A percentile compares a stretch with the other conserved stretches of the same genome.
phyloP scores from a whole-genome alignment of 495 filamentous ascomycete species.

The Corynascus novoguineensis region DNA sequence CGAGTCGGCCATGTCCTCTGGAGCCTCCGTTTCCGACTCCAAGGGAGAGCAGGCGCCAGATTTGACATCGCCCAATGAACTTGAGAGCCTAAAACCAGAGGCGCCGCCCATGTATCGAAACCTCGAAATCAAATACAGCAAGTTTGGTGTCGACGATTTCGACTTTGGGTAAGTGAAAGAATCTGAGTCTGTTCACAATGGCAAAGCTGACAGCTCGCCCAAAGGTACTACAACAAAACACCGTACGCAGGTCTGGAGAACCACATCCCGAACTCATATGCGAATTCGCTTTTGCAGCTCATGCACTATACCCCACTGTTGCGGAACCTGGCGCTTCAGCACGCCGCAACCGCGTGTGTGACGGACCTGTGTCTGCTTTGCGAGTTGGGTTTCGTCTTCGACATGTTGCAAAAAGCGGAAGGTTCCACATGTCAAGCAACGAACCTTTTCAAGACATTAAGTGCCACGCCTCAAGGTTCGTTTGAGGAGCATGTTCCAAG shows the following conservation, averaged over 20 bases:
- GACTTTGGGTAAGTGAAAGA: slow-evolving; percentile 70
- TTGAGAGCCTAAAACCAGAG: slow-evolving; percentile 60
- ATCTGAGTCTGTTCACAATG: background rate
- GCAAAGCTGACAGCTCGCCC: slow-evolving; percentile 9
- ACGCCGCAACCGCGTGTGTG: slow-evolving; percentile 77
- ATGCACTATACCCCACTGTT: slow-evolving; percentile 84
- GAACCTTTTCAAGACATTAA: slow-evolving; percentile 86
- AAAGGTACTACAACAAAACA: slow-evolving; percentile 88
- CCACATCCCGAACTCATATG: slow-evolving; percentile 92
- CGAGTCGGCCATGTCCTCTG: slow-evolving; percentile 52
- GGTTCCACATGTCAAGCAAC: slow-evolving; percentile 95
- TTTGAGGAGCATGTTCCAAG: too few species aligned
- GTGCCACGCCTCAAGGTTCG: slow-evolving; percentile 63
- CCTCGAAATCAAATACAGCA: slow-evolving; percentile 94
- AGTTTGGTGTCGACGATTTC: slow-evolving; percentile 95
- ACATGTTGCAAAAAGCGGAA: slow-evolving; percentile 95
- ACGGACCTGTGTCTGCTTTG: slow-evolving; percentile 81
- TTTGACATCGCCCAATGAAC: slow-evolving; percentile 53
- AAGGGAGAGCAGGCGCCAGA: slow-evolving; percentile 47
- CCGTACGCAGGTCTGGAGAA: slow-evolving; percentile 87
- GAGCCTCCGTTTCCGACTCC: slow-evolving; percentile 30
- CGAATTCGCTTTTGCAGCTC: slow-evolving; percentile 87
- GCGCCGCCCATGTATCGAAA: slow-evolving; percentile 82
- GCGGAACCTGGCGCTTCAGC: slow-evolving; percentile 84
- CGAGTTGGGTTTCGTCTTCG: slow-evolving; percentile 91